Evolutionary conservation across 2,329 filamentous ascomycete species (phyloP).

Genomic region (Colletotrichum simmondsii): DNA sequence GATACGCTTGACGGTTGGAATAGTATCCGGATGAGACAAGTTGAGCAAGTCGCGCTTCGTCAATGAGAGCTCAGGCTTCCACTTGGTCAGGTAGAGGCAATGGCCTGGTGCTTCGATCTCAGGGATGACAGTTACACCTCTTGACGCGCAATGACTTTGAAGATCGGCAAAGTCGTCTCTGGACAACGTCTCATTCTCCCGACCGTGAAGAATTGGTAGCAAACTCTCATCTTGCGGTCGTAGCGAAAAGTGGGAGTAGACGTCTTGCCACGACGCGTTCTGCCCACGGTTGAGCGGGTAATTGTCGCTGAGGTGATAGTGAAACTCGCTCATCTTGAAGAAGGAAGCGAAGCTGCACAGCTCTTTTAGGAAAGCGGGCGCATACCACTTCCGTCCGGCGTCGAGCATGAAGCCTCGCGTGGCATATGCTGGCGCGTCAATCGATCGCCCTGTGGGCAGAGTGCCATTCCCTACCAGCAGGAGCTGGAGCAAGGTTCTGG

Average conservation of each 20-base stretch:
- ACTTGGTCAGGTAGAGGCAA: conserved; percentile 62
- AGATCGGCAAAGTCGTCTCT: conserved; percentile 56
- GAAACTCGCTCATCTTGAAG: conserved; percentile 61
- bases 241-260: conserved; percentile 57
- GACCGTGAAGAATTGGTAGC: conserved; percentile 37
- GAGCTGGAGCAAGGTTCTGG: conserved; percentile 55
- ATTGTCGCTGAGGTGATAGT: conserved; percentile 61
- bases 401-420: conserved; percentile 55
- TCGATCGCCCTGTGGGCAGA: conserved; percentile 41
- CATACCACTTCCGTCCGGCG: conserved; percentile 40
- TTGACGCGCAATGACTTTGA: conserved; percentile 58
- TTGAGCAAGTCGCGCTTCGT: conserved; percentile 60
- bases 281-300: conserved; percentile 57
- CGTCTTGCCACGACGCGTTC: conserved; percentile 56
- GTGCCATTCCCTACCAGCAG: conserved; percentile 43
- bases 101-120: conserved; percentile 68
- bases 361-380: conserved; percentile 49
- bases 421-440: conserved; percentile 54
- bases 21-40: conserved; percentile 60
- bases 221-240: conserved; percentile 42
- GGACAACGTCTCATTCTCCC: conserved; percentile 38
- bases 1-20: conserved; percentile 60
- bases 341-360: conserved; percentile 56
- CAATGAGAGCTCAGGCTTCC: conserved; percentile 64
- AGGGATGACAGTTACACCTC: conserved; percentile 64